Evolutionary conservation across 305 asterid species (phyloP).

Genomic region (Fraxinus velutina): DNA sequence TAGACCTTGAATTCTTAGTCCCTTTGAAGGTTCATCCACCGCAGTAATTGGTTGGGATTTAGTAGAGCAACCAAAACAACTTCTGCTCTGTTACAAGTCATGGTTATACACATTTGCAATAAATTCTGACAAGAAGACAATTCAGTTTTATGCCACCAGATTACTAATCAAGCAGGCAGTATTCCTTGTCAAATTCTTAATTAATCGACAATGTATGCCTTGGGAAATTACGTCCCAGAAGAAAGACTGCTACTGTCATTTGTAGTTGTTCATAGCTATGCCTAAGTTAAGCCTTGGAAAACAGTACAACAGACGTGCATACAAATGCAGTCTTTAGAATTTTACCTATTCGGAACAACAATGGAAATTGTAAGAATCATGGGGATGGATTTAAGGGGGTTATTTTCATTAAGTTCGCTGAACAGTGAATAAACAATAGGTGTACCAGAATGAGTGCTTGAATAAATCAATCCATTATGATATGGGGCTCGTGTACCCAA

Average conservation of each 20-base stretch:
- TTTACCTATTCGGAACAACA: neutral
- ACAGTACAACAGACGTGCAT: neutral
- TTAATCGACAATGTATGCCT: neutral
- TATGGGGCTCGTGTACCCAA: neutral
- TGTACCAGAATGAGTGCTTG: neutral
- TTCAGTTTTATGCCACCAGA: neutral
- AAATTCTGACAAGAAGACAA: constrained; percentile 17
- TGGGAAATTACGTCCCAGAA: neutral
- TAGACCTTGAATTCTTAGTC: constrained; percentile 67
- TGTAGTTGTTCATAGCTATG: neutral
- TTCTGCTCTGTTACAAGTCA: constrained; percentile 66
- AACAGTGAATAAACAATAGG: neutral
- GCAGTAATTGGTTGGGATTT: constrained; percentile 59
- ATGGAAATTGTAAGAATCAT: neutral
- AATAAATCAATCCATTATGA: neutral
- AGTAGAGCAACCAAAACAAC: constrained; percentile 68
- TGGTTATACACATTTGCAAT: constrained; percentile 44
- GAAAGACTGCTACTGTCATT: neutral
- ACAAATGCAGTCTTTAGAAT: neutral
- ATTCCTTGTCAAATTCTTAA: neutral
- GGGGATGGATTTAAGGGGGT: neutral
- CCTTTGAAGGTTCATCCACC: constrained; percentile 71
- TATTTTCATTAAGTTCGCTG: neutral
- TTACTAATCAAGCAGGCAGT: neutral
- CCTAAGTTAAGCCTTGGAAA: neutral